Conservation (phyloP, 2,329 filamentous ascomycete genomes). For the Gnomoniopsis smithogilvyi region DNA sequence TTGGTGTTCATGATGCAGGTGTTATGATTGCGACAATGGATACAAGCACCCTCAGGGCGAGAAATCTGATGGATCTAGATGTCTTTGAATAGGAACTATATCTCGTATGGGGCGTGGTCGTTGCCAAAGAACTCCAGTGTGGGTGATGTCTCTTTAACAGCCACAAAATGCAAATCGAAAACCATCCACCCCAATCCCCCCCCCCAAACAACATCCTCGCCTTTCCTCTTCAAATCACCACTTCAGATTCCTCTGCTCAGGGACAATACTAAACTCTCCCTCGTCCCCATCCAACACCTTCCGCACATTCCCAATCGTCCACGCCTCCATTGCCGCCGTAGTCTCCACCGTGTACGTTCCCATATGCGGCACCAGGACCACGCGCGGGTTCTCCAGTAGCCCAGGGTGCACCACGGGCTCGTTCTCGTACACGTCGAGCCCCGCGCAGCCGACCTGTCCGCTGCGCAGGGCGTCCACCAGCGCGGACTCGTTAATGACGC, state of each 20-base stretch:
- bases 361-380: conserved; percentile 80
- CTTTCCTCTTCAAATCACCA: neutral
- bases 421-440: conserved; percentile 80
- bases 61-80: no score
- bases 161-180: no score
- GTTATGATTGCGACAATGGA: no score
- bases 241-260: conserved; percentile 54
- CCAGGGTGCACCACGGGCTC: conserved; percentile 75
- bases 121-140: no score
- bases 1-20: no score
- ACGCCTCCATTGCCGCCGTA: conserved; percentile 68
- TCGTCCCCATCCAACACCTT: conserved; percentile 60
- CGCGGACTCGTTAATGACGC: conserved; percentile 77
- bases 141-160: no score
- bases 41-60: no score
- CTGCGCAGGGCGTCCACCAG: conserved; percentile 69
- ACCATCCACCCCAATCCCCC: no score
- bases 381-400: conserved; percentile 65
- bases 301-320: conserved; percentile 68
- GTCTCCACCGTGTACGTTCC: conserved; percentile 75
- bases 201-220: no score
- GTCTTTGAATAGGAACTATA: no score
- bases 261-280: conserved; percentile 65
- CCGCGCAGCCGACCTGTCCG: conserved; percentile 67
- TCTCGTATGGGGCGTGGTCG: no score